Conservation (phyloP, 441 rosid genomes). For the Populus hybrid region DNA sequence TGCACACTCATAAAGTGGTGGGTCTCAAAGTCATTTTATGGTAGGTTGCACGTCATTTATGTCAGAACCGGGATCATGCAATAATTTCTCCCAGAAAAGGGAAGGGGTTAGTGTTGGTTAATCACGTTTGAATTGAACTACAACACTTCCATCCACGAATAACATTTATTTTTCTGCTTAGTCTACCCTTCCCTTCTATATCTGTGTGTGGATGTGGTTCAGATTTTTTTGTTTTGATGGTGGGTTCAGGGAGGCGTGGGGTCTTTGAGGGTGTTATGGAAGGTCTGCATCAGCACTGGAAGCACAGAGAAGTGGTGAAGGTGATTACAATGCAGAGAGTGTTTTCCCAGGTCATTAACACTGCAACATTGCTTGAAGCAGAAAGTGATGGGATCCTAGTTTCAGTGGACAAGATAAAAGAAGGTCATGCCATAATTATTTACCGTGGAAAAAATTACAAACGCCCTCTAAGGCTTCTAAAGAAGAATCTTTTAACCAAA, state of each 20-base stretch:
- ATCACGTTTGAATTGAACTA: not conserved
- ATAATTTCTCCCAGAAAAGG: no score
- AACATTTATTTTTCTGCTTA: not conserved
- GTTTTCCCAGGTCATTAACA: conserved; percentile 48
- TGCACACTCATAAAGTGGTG: no score
- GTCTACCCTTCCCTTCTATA: not conserved
- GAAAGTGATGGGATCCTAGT: conserved; percentile 77
- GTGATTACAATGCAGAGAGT: conserved; percentile 76
- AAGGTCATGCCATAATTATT: conserved; percentile 72
- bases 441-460: conserved; percentile 84
- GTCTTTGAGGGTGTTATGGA: conserved; percentile 80
- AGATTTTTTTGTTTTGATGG: conserved; percentile 2
- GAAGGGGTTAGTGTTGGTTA: not conserved
- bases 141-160: not conserved
- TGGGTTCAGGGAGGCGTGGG: conserved; percentile 73
- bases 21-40: no score
- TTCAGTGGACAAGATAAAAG: conserved; percentile 64
- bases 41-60: no score
- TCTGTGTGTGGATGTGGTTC: not conserved
- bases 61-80: no score
- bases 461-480: conserved; percentile 55
- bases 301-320: conserved; percentile 77
- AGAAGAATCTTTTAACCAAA: conserved; percentile 63
- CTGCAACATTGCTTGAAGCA: conserved; percentile 69
- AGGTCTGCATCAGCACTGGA: conserved; percentile 91